Conservation (phyloP, 176 grass and related monocot species). For the Oryza australiensis region DNA sequence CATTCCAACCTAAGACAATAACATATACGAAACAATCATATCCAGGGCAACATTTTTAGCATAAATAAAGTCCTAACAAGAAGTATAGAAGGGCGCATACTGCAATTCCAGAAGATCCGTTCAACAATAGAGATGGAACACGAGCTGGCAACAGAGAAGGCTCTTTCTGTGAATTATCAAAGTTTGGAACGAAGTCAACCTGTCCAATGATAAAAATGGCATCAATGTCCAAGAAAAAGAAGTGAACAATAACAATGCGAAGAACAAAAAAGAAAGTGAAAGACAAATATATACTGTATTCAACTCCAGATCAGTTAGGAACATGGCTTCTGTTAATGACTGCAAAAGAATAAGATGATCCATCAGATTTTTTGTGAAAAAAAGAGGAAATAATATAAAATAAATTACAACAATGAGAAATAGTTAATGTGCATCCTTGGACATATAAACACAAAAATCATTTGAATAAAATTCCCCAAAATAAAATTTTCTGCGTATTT, state of each 20-base stretch:
- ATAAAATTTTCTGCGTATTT: background rate
- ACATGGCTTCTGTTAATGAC: slow-evolving; percentile 90
- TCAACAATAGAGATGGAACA: slow-evolving; percentile 82
- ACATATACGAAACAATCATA: background rate
- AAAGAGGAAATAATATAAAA: background rate
- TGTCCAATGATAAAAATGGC: slow-evolving; percentile 43
- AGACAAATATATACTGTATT: slow-evolving; percentile 62
- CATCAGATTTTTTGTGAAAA: slow-evolving; percentile 13
- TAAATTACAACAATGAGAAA: background rate
- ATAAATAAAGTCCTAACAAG: slow-evolving; percentile 19
- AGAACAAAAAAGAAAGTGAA: slow-evolving; percentile 26
- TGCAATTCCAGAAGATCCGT: slow-evolving; percentile 92
- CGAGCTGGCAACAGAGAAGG: slow-evolving; percentile 91
- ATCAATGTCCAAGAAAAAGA: slow-evolving; percentile 32
- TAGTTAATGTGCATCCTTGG: background rate
- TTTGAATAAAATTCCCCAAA: background rate
- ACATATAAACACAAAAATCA: background rate
- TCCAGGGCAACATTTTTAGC: slow-evolving; percentile 4
- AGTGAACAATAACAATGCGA: background rate
- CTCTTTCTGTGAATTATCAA: slow-evolving; percentile 97
- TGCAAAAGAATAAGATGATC: slow-evolving; percentile 55
- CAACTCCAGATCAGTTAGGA: slow-evolving; percentile 87
- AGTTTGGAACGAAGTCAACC: slow-evolving; percentile 87
- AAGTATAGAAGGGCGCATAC: slow-evolving; percentile 51
- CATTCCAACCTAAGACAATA: slow-evolving; percentile 84